Base-by-base conservation (phyloP, 495 filamentous ascomycete species). In the Penicillium waksmanii region DNA sequence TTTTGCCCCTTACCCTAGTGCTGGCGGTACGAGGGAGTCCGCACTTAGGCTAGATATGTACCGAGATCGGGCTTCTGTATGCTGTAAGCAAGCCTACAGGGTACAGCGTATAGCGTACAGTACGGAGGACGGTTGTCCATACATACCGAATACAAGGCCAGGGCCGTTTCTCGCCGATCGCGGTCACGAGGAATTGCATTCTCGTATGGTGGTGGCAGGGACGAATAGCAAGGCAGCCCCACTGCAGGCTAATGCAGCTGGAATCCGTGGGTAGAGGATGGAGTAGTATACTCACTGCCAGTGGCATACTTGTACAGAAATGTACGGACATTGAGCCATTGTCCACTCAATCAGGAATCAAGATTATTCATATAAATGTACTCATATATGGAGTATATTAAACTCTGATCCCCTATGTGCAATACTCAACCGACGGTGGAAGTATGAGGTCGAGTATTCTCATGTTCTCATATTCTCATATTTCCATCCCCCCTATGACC, bases 1-100 rank as follows among this genome's bases (percentile, higher is more conserved):
- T 48, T 48, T 48, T 48, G 44, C 46, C 46, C 46, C 46, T 48
- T 48, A 48, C 19, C 50, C 50, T 48, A 48, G 19, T 48, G n/a
- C 15, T 44, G 15, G 11, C 36, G 15, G 36, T 38, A 38, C 36
- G 36, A 38, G 36, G 11, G 3, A 38, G 36, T 38, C 11, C 11
- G 36, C 10, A 38, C 15, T 12, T 38, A 38, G 36, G 4, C 11
- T n/a, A n/a, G 15, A n/a, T 38, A 38, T n/a, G 15, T 38, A 38
- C 36, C 36, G 5, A 31, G 27, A 31, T 31, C 27, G 8, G 27
- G 27, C 5, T 31, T 31, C 27, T 19, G 42, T 44, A 48, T 25
- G 46, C 9, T 31, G 27, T 31, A 31, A 31, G 27, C 27, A 31
- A 23, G 21, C 7, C 17, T 9, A 1, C 19, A 47, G 44, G 4